A percentile compares a stretch with the other conserved stretches of the same genome.
phyloP scores from a whole-genome alignment of 129 eudicot species.

The Gnaphalium uliginosum region DNA sequence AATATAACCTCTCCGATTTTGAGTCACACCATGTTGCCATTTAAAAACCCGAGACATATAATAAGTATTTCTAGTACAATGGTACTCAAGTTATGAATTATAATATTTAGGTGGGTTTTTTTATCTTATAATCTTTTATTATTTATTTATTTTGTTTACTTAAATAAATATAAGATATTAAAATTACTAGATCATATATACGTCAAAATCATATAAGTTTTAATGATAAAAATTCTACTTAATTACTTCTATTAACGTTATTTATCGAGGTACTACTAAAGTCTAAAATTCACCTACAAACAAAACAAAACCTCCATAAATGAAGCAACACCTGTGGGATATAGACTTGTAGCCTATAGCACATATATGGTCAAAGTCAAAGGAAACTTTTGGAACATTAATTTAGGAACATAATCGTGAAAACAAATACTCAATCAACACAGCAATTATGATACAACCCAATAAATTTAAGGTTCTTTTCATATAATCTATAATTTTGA shows the following conservation, averaged over 20 bases:
- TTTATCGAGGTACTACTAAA: too few species aligned
- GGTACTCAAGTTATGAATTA: neutral
- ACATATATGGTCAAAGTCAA: constrained; percentile 24
- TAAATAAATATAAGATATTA: too few species aligned
- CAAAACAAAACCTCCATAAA: neutral
- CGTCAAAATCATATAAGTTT: too few species aligned
- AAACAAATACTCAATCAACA: neutral
- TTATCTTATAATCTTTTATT: too few species aligned
- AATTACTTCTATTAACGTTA: too few species aligned
- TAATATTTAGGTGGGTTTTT: neutral
- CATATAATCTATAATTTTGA: too few species aligned
- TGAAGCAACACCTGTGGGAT: constrained; percentile 5
- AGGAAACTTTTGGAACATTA: constrained; percentile 20
- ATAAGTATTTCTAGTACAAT: constrained; percentile 22
- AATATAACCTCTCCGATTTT: constrained; percentile 31
- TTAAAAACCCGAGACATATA: constrained; percentile 32
- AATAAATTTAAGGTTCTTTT: too few species aligned
- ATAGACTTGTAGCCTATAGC: neutral
- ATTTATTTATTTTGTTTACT: too few species aligned
- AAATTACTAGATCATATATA: too few species aligned
- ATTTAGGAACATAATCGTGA: constrained; percentile 21
- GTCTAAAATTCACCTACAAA: neutral
- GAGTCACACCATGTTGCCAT: constrained; percentile 48
- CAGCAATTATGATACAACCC: too few species aligned
- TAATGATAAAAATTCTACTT: too few species aligned